Evolutionary conservation across 305 asterid species (phyloP).

Genomic region (Solanum hybrid): DNA sequence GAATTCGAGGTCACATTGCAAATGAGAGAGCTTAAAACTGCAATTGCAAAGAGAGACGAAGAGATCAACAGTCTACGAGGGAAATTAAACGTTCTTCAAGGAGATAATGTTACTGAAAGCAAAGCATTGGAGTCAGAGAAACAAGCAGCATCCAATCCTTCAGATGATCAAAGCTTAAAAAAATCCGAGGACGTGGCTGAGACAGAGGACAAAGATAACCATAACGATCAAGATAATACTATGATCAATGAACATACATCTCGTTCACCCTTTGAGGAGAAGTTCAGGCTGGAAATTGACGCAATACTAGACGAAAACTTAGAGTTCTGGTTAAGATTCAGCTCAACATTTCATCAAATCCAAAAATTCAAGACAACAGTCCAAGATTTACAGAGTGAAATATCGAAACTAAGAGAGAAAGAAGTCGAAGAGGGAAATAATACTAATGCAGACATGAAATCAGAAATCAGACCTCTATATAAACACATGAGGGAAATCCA

Average conservation of each 20-base stretch:
- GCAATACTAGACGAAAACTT: slow-evolving; percentile 58
- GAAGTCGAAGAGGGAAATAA: not conserved
- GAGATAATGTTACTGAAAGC: slow-evolving; percentile 13
- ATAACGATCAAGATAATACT: slow-evolving; percentile 11
- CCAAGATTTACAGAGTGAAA: slow-evolving; percentile 52
- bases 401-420: slow-evolving; percentile 25
- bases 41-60: slow-evolving; percentile 55
- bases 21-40: slow-evolving; percentile 46
- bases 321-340: slow-evolving; percentile 86
- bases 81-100: slow-evolving; percentile 25
- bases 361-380: slow-evolving; percentile 68
- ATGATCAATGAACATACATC: slow-evolving; percentile 22
- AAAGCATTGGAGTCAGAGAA: slow-evolving; percentile 15
- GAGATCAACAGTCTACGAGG: slow-evolving; percentile 50
- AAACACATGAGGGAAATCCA: slow-evolving; percentile 78
- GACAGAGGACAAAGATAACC: not conserved
- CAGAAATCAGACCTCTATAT: slow-evolving; percentile 72
- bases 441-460: slow-evolving; percentile 33
- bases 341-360: slow-evolving; percentile 66
- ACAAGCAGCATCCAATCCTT: not conserved
- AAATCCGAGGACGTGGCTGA: not conserved
- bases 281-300: slow-evolving; percentile 50
- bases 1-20: slow-evolving; percentile 54
- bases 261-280: slow-evolving; percentile 43
- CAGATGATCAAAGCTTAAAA: not conserved